phyloP scores from a whole-genome alignment of 2,329 filamentous ascomycete genomes.

The Ustilaginoidea virens region DNA sequence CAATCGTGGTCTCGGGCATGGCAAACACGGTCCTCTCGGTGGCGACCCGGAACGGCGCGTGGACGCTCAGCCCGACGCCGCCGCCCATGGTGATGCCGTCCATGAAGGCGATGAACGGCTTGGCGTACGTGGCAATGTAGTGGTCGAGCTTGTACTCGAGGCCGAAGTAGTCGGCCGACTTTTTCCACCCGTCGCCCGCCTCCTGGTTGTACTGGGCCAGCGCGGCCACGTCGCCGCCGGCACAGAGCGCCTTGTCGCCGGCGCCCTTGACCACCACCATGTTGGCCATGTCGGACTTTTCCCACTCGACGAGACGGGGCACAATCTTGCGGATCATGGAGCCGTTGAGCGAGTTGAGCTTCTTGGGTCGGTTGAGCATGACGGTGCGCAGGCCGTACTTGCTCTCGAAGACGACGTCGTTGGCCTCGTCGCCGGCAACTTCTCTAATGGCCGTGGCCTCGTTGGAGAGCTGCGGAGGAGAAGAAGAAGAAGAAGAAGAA shows the following conservation, averaged over 20 bases:
- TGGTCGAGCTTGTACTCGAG: slow-evolving; percentile 96
- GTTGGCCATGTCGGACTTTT: slow-evolving; percentile 87
- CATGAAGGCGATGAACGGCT: slow-evolving; percentile 91
- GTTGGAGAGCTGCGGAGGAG: slow-evolving; percentile 17
- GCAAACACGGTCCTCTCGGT: slow-evolving; percentile 92
- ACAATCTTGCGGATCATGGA: slow-evolving; percentile 95
- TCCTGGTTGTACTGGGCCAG: slow-evolving; percentile 60
- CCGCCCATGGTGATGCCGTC: slow-evolving; percentile 98
- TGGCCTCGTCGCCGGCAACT: slow-evolving; percentile 53
- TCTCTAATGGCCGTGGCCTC: slow-evolving; percentile 31
- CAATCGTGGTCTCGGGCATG: slow-evolving; percentile 97
- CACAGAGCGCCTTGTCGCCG: slow-evolving; percentile 75
- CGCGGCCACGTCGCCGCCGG: slow-evolving; percentile 76
- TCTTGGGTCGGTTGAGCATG: slow-evolving; percentile 83
- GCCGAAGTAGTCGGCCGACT: slow-evolving; percentile 73
- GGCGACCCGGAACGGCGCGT: slow-evolving; percentile 91
- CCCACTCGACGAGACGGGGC: slow-evolving; percentile 81
- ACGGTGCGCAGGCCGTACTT: slow-evolving; percentile 82
- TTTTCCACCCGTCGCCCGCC: slow-evolving; percentile 53
- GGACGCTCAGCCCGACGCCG: slow-evolving; percentile 83
- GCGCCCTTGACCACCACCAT: slow-evolving; percentile 84
- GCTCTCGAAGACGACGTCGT: slow-evolving; percentile 87
- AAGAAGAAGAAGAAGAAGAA: too few relatives aligned
- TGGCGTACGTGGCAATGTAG: slow-evolving; percentile 80
- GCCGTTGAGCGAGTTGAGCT: slow-evolving; percentile 81